Conservation (phyloP, 768 basidiomycete genomes). For the Amanita pallidorosea region DNA sequence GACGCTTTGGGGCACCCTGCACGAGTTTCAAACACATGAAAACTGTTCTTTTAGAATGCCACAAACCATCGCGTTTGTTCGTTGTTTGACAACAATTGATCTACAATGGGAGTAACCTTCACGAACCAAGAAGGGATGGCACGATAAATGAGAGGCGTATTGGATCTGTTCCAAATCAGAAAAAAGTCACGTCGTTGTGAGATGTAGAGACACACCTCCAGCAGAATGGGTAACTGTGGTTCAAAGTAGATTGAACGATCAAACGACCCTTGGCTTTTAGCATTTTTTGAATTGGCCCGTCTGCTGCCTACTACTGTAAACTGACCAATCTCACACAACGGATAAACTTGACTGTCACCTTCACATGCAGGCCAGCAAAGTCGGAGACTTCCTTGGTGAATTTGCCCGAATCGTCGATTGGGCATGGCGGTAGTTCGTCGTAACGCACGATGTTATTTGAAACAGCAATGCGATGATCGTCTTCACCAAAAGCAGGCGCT, state of each 20-base stretch:
- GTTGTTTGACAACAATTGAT: constrained; percentile 86
- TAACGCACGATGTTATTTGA: constrained; percentile 70
- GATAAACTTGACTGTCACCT: constrained; percentile 38
- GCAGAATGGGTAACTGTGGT: constrained; percentile 94
- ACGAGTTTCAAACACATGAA: constrained; percentile 2
- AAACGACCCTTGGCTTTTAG: constrained; percentile 82
- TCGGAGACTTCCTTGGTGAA: constrained; percentile 89
- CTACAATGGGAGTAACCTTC: constrained; percentile 73
- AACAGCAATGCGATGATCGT: constrained; percentile 91
- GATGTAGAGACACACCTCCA: constrained; percentile 59
- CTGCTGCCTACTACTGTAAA: constrained; percentile 56
- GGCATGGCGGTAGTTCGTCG: constrained; percentile 95
- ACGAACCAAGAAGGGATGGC: constrained; percentile 97
- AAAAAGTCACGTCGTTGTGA: background rate
- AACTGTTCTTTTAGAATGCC: background rate
- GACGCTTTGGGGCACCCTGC: constrained; percentile 83
- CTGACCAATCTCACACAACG: constrained; percentile 2
- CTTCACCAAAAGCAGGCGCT: constrained; percentile 96
- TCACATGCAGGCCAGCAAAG: constrained; percentile 81
- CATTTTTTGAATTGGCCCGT: constrained; percentile 87
- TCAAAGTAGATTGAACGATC: constrained; percentile 76
- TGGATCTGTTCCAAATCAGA: constrained; percentile 49
- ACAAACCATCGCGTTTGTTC: constrained; percentile 77
- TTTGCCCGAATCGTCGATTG: constrained; percentile 80
- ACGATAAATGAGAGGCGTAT: constrained; percentile 91